A percentile compares a stretch with the other conserved stretches of the same genome.
These are phyloP conservation scores for Trichoderma atrobrunneum DNA, from an alignment of 2,329 filamentous ascomycete genomes.

Conservation along the genomic window DNA sequence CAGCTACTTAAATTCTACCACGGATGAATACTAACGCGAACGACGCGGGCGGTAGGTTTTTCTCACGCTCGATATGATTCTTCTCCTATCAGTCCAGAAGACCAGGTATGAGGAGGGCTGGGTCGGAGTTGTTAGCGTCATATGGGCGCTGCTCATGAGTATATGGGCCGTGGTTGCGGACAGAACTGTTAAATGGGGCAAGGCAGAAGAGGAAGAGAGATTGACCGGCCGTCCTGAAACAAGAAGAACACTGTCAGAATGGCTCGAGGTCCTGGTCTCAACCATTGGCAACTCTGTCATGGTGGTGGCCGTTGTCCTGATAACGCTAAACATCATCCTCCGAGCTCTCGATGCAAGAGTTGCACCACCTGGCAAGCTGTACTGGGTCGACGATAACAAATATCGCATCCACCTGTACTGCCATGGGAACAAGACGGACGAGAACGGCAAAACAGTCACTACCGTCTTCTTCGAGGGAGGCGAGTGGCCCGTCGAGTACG, in stretches of 20 bases:
- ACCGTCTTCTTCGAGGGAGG: slow-evolving; percentile 86
- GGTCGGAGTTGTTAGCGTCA: slow-evolving; percentile 81
- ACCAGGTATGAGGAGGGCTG: slow-evolving; percentile 83
- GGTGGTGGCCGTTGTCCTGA: slow-evolving; percentile 65
- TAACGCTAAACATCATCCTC: slow-evolving; percentile 76
- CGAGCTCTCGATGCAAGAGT: slow-evolving; percentile 77
- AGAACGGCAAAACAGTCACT: slow-evolving; percentile 54
- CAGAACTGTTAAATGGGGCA: slow-evolving; percentile 84
- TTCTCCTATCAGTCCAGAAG: slow-evolving; percentile 72
- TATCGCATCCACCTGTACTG: slow-evolving; percentile 88
- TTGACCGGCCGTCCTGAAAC: slow-evolving; percentile 87
- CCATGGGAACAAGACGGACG: slow-evolving; percentile 62
- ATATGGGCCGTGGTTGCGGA: slow-evolving; percentile 78
- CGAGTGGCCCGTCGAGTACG: slow-evolving; percentile 73
- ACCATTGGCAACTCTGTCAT: slow-evolving; percentile 70
- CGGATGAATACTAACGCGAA: slow-evolving; percentile 43
- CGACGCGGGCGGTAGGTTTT: slow-evolving; percentile 29
- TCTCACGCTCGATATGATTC: slow-evolving; percentile 64
- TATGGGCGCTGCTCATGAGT: slow-evolving; percentile 77
- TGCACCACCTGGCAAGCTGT: slow-evolving; percentile 67
- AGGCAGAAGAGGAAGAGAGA: slow-evolving; percentile 86
- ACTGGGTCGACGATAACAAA: slow-evolving; percentile 78
- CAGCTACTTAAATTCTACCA: slow-evolving; percentile 38
- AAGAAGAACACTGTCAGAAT: slow-evolving; percentile 76
- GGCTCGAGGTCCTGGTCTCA: slow-evolving; percentile 74